Percentiles rank a stretch among this genome's conserved stretches.
Evolutionary conservation across 2,329 filamentous ascomycete genomes (phyloP).

Genomic region (Aspergillus sclerotialis): DNA sequence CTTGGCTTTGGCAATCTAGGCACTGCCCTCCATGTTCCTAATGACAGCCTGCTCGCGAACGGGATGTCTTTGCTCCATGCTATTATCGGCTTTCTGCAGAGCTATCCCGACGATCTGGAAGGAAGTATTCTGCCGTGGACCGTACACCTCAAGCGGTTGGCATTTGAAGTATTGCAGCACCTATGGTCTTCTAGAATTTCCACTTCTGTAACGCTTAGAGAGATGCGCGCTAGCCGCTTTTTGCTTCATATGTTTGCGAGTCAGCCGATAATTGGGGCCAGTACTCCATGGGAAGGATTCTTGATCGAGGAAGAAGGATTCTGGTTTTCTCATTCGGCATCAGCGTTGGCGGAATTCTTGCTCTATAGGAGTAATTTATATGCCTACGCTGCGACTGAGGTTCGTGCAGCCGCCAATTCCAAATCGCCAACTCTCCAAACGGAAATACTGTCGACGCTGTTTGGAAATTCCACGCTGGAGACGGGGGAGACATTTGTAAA

Average conservation of each 20-base stretch:
- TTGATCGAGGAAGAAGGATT: slow-evolving; percentile 58
- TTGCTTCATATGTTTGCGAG: slow-evolving; percentile 69
- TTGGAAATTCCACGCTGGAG: slow-evolving; percentile 61
- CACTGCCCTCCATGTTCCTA: slow-evolving; percentile 60
- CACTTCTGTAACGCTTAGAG: slow-evolving; percentile 63
- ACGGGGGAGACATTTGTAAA: slow-evolving; percentile 61
- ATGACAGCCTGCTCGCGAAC: slow-evolving; percentile 63
- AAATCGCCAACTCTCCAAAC: slow-evolving; percentile 64
- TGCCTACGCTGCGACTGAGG: slow-evolving; percentile 78
- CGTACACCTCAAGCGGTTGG: slow-evolving; percentile 60
- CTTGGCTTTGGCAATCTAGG: slow-evolving; percentile 78
- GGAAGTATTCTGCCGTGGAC: slow-evolving; percentile 61
- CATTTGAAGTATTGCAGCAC: slow-evolving; percentile 66
- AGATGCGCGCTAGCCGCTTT: slow-evolving; percentile 73
- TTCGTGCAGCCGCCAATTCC: slow-evolving; percentile 67
- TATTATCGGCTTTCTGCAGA: slow-evolving; percentile 64
- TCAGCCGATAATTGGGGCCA: slow-evolving; percentile 63
- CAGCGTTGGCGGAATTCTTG: slow-evolving; percentile 70
- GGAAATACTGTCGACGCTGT: slow-evolving; percentile 60
- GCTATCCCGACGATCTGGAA: slow-evolving; percentile 59
- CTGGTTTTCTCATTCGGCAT: slow-evolving; percentile 59
- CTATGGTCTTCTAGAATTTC: slow-evolving; percentile 82
- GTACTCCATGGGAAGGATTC: slow-evolving; percentile 67
- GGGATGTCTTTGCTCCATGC: slow-evolving; percentile 76
- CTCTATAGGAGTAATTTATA: slow-evolving; percentile 68